Base-by-base conservation (phyloP, 257 asterid genomes). In the Penstemon eatonii region DNA sequence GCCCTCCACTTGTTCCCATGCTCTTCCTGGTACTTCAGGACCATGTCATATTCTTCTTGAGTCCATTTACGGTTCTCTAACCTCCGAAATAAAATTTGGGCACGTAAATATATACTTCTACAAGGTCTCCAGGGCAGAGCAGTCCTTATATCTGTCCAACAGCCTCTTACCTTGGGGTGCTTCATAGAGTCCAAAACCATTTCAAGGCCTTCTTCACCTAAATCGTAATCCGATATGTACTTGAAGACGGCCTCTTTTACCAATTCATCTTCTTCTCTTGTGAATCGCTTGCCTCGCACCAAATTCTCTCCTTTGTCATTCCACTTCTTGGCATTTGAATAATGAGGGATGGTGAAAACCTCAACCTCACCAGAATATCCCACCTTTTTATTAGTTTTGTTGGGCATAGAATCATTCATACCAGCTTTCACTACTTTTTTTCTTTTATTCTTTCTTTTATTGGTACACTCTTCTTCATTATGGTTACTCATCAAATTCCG, bases 151-250 rank as follows among this genome's bases (percentile, higher is more conserved):
- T 85, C 81, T 63, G 56, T 75, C 87, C 87, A 85, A 73, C 90
- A 84, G 67, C 83, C 83, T 61, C 11, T 79, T 60, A 82, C 1
- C 55, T 70, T 2, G 4, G 49, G 70, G 79, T 78, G 58, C 38
- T 78, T 75, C 1, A 13, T 38, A 60, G 63, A 49, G 70, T 78
- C 73, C 54, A 85, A 69, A 67, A 85, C 63, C 84, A 77, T 82
- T 25, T 75, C 42, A 73, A 85, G 4, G 12, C 90, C 87, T 46
- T 82, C 80, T 2, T 85, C 84, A 1, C 86, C 87, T 47, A 85
- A 73, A 6, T 56, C 65, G 13, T 78, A 74, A 4, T 74, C 75
- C 43, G 9, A 60, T 65, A 85, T 75, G 77, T 78, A 82, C 18
- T 72, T 56, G 4, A 4, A 43, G 44, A 85, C 87, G 56, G 90